Evolutionary conservation across 441 rosid species (phyloP).

Genomic region (Euphorbia celastroides): DNA sequence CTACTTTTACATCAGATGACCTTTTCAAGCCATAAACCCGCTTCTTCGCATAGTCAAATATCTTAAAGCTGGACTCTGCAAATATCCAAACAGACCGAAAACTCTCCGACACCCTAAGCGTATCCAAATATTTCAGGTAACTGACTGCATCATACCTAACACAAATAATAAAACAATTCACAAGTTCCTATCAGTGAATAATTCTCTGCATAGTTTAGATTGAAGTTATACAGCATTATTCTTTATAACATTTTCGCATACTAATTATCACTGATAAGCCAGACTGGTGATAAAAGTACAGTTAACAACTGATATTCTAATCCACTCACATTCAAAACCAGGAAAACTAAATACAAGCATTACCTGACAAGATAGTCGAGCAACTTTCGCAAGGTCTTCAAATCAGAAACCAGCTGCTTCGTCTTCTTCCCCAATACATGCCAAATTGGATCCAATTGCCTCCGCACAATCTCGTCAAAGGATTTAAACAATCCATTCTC

Average conservation of each 20-base stretch:
- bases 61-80: slow-evolving; percentile 96
- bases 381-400: slow-evolving; percentile 92
- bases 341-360: not conserved
- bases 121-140: slow-evolving; percentile 93
- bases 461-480: slow-evolving; percentile 95
- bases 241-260: not conserved
- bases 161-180: slow-evolving; percentile 21
- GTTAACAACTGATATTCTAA: not conserved
- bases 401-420: slow-evolving; percentile 93
- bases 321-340: not conserved
- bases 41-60: slow-evolving; percentile 95
- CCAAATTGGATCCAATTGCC: slow-evolving; percentile 98
- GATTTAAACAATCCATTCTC: slow-evolving; percentile 97
- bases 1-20: slow-evolving; percentile 43
- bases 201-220: not conserved
- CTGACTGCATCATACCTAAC: slow-evolving; percentile 96
- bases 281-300: not conserved
- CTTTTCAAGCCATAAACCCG: slow-evolving; percentile 65
- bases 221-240: not conserved
- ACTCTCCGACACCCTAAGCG: slow-evolving; percentile 92
- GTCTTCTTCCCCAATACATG: slow-evolving; percentile 91
- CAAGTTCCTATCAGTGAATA: slow-evolving; percentile 4
- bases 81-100: slow-evolving; percentile 98
- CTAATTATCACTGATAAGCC: not conserved
- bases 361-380: slow-evolving; percentile 98